These are phyloP conservation scores for Tolypocladium capitatum DNA, from an alignment of 2,329 filamentous ascomycete genomes.

Conservation along the genomic window DNA sequence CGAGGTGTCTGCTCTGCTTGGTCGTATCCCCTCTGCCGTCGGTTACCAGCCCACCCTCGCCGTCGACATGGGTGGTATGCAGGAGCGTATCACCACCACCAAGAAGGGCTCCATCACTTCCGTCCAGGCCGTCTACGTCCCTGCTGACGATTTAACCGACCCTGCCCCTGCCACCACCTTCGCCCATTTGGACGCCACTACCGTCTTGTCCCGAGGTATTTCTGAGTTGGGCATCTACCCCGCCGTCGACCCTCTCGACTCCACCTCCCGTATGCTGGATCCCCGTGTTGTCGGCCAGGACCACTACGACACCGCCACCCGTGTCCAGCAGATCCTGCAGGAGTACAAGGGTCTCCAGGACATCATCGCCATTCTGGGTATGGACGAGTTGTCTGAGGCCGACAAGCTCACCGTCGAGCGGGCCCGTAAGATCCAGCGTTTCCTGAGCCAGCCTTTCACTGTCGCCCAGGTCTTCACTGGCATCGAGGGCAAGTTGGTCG, in stretches of 20 bases:
- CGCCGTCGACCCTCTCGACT: conserved; percentile 98
- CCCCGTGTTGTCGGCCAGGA: conserved; percentile 96
- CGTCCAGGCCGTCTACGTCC: conserved; percentile 99
- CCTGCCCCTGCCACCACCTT: conserved; percentile 98
- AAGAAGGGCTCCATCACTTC: conserved; percentile 99
- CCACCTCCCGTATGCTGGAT: conserved; percentile 98
- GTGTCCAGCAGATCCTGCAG: conserved; percentile 98
- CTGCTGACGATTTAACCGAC: conserved; percentile 99
- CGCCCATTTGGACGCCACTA: conserved; percentile 99
- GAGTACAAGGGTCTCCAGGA: conserved; percentile 99
- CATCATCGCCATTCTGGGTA: conserved; percentile 99
- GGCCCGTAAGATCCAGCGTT: conserved; percentile 99
- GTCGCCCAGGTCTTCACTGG: conserved; percentile 71
- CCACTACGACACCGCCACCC: conserved; percentile 89
- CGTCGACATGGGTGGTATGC: conserved; percentile 98
- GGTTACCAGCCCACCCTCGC: conserved; percentile 98
- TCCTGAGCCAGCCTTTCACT: conserved; percentile 98
- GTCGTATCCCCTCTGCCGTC: conserved; percentile 99
- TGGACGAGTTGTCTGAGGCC: conserved; percentile 98
- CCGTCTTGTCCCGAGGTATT: conserved; percentile 99
- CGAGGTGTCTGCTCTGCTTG: conserved; percentile 96
- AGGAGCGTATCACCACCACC: conserved; percentile 99
- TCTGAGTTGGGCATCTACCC: conserved; percentile 99
- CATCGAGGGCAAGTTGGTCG: conserved; percentile 94
- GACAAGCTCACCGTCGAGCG: conserved; percentile 99